Conservation (phyloP, 495 filamentous ascomycete genomes). For the Friedmanniomyces endolithicus region DNA sequence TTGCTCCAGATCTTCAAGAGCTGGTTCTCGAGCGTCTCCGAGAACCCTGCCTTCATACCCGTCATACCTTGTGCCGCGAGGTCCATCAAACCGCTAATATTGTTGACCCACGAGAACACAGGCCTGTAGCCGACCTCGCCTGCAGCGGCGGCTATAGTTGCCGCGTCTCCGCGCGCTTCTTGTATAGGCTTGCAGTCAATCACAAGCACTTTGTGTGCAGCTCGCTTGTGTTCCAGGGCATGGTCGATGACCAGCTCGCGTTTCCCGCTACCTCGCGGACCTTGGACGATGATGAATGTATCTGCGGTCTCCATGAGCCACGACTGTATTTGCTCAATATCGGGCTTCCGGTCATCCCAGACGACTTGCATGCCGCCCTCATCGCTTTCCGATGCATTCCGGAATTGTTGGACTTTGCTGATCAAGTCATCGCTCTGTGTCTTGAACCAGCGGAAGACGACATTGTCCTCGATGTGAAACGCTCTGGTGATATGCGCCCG, state of each 20-base stretch:
- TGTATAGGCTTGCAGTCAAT: conserved; percentile 92
- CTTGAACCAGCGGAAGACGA: conserved; percentile 65
- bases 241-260: conserved; percentile 76
- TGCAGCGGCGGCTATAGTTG: conserved; percentile 72
- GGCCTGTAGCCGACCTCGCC: conserved; percentile 80
- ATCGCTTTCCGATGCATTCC: background rate
- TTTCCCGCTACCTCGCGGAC: conserved; percentile 84
- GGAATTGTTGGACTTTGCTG: conserved; percentile 37
- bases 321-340: conserved; percentile 68
- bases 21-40: conserved; percentile 84
- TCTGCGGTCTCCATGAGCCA: conserved; percentile 79
- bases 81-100: conserved; percentile 78
- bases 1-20: conserved; percentile 85
- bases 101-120: conserved; percentile 94
- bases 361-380: conserved; percentile 64
- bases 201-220: conserved; percentile 52
- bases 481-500: conserved; percentile 69
- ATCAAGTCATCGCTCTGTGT: conserved; percentile 60
- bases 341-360: conserved; percentile 73
- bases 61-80: conserved; percentile 88
- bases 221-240: conserved; percentile 57
- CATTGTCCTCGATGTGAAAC: conserved; percentile 58
- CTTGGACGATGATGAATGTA: conserved; percentile 90
- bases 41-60: conserved; percentile 88
- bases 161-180: conserved; percentile 82